Evolutionary conservation across 306 rosid genomes (phyloP).

Genomic region (Quercus dentata): DNA sequence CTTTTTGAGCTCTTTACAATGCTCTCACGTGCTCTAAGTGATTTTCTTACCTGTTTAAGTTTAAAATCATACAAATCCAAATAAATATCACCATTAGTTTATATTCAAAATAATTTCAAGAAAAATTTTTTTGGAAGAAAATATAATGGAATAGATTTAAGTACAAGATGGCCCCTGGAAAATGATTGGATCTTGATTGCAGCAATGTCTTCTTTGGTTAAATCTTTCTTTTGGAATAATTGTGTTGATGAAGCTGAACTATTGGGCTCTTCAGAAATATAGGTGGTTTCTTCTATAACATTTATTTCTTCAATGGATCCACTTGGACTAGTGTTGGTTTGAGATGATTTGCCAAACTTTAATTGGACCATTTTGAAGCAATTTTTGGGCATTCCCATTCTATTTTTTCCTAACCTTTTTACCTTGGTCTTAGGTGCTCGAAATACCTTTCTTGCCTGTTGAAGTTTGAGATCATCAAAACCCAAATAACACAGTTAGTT

Average conservation of each 20-base stretch:
- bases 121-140: no score
- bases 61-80: no score
- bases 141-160: not conserved
- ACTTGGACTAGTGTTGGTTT: conserved; percentile 20
- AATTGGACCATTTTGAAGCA: conserved; percentile 47
- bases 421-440: not conserved
- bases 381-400: conserved; percentile 43
- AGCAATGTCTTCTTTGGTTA: conserved; percentile 37
- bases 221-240: not conserved
- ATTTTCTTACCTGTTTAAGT: no score
- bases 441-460: not conserved
- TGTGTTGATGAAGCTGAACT: not conserved
- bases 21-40: no score
- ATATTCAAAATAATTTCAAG: no score
- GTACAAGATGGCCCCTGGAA: conserved; percentile 84
- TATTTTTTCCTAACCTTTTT: not conserved
- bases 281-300: not conserved
- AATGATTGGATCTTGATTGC: conserved; percentile 72
- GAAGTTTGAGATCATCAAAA: not conserved
- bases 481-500: not conserved
- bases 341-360: conserved; percentile 37
- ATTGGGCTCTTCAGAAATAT: not conserved
- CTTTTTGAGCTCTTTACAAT: no score
- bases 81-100: no score
- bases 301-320: conserved; percentile 21